Percentiles rank a stretch among this genome's conserved stretches.
These are phyloP conservation scores for Penicillium lividum DNA, from an alignment of 495 filamentous ascomycete species.

Conservation along the genomic window DNA sequence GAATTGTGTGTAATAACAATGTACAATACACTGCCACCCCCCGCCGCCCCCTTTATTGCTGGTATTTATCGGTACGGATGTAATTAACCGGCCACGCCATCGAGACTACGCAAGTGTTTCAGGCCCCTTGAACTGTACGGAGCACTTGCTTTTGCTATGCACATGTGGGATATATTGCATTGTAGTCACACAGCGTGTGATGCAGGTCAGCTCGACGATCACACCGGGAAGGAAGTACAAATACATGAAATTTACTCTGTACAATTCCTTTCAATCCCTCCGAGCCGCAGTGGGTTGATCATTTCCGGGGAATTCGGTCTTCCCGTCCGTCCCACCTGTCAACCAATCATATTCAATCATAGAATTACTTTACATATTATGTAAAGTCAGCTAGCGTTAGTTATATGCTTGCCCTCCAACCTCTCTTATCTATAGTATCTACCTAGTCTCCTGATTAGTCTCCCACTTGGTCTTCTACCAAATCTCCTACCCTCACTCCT, in stretches of 20 bases:
- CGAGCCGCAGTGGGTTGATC: background rate
- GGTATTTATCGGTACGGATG: background rate
- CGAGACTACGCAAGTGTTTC: constrained; percentile 5
- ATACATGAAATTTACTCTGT: no score
- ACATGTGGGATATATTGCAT: background rate
- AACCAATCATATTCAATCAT: background rate
- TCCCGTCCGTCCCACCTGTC: background rate
- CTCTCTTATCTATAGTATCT: no score
- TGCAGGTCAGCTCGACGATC: background rate
- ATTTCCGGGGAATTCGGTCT: background rate
- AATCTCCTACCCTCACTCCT: no score
- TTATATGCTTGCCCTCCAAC: no score
- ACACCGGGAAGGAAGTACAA: constrained; percentile 4
- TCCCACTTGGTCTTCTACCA: no score
- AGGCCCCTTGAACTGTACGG: constrained; percentile 1
- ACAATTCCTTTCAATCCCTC: background rate
- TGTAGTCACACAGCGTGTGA: background rate
- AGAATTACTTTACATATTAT: background rate
- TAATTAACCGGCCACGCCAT: constrained; percentile 6
- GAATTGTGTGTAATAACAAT: constrained; percentile 27
- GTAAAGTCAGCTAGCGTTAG: no score
- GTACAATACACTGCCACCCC: constrained; percentile 6
- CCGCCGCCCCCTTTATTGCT: background rate
- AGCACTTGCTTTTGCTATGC: background rate
- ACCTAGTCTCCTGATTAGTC: no score